Evolutionary conservation across 2,329 filamentous ascomycete species (phyloP).

Genomic region (Colletotrichum eleusines): DNA sequence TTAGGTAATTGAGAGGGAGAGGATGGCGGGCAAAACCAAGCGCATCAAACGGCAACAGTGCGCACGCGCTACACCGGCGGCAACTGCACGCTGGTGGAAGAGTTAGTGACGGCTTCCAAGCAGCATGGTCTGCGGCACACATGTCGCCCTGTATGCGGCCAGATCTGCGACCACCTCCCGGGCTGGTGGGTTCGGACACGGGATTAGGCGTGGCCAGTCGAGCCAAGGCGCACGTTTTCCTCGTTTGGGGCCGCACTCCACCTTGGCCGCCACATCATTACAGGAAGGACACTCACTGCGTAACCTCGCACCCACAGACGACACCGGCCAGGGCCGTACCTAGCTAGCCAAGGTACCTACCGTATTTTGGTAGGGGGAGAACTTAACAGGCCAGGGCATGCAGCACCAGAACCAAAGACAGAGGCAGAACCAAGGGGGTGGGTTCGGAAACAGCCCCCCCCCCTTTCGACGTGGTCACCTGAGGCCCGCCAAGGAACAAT

Average conservation of each 20-base stretch:
- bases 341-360: slow-evolving; percentile 32
- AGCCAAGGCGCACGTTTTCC: slow-evolving; percentile 42
- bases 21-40: neutral
- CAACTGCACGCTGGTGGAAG: neutral
- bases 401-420: neutral
- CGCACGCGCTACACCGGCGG: neutral
- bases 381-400: slow-evolving; percentile 19
- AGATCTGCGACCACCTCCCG: slow-evolving; percentile 42
- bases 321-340: slow-evolving; percentile 39
- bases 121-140: slow-evolving; percentile 11
- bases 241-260: slow-evolving; percentile 35
- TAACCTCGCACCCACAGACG: slow-evolving; percentile 30
- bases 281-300: slow-evolving; percentile 29
- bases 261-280: slow-evolving; percentile 36
- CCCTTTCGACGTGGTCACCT: neutral
- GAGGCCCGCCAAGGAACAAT: neutral
- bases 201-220: slow-evolving; percentile 33
- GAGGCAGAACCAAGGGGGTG: neutral
- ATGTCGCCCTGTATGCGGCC: slow-evolving; percentile 38
- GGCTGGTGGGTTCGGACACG: slow-evolving; percentile 40
- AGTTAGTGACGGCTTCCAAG: neutral
- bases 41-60: neutral
- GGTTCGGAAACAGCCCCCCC: slow-evolving; percentile 8
- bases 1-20: neutral
- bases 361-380: slow-evolving; percentile 26